Base-by-base conservation (phyloP, 1,139 yeast species). In the Torulaspora globosa region DNA sequence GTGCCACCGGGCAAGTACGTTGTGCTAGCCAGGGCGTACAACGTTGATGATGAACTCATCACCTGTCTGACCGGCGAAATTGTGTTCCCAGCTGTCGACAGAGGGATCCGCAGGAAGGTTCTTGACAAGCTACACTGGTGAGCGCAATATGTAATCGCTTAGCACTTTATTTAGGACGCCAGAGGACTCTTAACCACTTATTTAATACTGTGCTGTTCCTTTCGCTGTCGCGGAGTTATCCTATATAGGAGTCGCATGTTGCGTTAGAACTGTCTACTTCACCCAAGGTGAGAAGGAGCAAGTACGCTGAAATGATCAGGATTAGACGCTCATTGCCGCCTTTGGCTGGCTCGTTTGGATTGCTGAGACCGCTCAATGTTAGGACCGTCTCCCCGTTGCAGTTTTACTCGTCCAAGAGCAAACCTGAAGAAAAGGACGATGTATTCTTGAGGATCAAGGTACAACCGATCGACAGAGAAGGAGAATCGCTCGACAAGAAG, bases 1-100 rank as follows among this genome's bases (percentile, higher is more conserved):
- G 95, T 90, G 21, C 97, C 98, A 49, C 96, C 97, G 24, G 98
- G 97, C 36, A 84, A 78, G 65, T 92, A 92, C 70, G 70, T 78
- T 36, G 95, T 90, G 41, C 73, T 75, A 50, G 97, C 97, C 15
- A 79, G 92, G 61, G 98, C 97, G 4, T 92, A 77, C 70, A 88
- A 95, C 37, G 79, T 71, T 42, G 88, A 85, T 47, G 96, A 86
- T 58, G 81, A 77, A 40, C 76, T 83, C 54, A 81, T 92, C 55
- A 82, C 96, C 28, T 92, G 98, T 67, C 73, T 92, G 60, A 78
- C 86, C 29, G 97, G 96, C 11, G 75, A 81, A 8, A 83, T 90
- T 35, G 80, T 77, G 42, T 82, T 84, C 68, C 80, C 78, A 9
- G 47, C 59, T 24, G 18, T 14, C 9, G 18, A 19, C 9, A 26